These are phyloP conservation scores for Prunus davidiana DNA, from an alignment of 306 rosid species.

Conservation along the genomic window DNA sequence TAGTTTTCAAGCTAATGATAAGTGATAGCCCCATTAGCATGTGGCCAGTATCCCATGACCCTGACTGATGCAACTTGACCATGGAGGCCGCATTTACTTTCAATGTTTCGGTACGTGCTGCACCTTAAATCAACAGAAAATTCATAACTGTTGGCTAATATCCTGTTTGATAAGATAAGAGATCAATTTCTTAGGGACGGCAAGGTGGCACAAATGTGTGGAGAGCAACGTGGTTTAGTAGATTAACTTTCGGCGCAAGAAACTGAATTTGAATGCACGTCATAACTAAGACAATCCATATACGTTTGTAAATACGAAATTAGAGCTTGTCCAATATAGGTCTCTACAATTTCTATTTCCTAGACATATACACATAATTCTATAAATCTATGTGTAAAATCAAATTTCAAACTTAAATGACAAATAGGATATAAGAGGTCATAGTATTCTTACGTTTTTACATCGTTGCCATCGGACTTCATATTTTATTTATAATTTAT, in stretches of 20 bases:
- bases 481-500: no score
- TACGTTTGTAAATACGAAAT: neutral
- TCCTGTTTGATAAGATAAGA: neutral
- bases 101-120: neutral
- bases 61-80: constrained; percentile 41
- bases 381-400: no score
- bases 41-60: constrained; percentile 38
- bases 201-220: constrained; percentile 8
- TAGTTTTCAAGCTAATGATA: constrained; percentile 59
- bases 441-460: no score
- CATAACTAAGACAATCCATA: neutral
- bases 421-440: no score
- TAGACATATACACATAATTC: no score
- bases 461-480: no score
- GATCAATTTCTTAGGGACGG: neutral
- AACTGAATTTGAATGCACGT: neutral
- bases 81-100: constrained; percentile 20
- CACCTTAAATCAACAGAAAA: constrained; percentile 1
- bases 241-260: neutral
- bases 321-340: neutral
- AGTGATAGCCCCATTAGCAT: constrained; percentile 40
- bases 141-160: neutral
- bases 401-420: no score
- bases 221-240: neutral
- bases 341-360: no score